Percentiles rank a stretch among this genome's conserved stretches.
These are phyloP conservation scores for Colletotrichum lindemuthianum DNA, from an alignment of 2,329 filamentous ascomycete genomes.

Conservation along the genomic window DNA sequence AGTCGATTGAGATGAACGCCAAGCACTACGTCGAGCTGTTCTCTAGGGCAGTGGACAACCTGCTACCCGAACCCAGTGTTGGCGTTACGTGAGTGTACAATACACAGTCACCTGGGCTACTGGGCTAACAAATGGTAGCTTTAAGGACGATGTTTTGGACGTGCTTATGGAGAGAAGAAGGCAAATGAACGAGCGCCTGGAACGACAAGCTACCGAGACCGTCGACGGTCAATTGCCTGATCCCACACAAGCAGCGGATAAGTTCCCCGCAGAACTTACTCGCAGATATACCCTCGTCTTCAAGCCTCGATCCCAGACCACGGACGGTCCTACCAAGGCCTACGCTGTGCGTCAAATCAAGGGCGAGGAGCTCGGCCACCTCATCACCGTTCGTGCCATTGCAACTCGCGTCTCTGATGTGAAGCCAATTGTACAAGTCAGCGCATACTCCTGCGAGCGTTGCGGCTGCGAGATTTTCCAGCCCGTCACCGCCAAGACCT, in stretches of 20 bases:
- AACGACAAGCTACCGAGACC: constrained; percentile 60
- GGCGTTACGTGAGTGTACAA: constrained; percentile 74
- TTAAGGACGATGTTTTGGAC: constrained; percentile 97
- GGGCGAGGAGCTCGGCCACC: constrained; percentile 89
- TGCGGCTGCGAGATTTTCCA: constrained; percentile 99
- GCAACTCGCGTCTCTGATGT: constrained; percentile 96
- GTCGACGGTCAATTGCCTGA: constrained; percentile 62
- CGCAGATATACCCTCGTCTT: constrained; percentile 96
- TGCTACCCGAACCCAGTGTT: constrained; percentile 80
- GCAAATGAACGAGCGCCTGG: constrained; percentile 82
- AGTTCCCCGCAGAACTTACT: constrained; percentile 92
- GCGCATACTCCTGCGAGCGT: constrained; percentile 96
- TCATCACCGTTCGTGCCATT: constrained; percentile 95
- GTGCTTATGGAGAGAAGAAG: constrained; percentile 94
- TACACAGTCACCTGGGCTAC: neutral
- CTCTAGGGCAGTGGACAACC: constrained; percentile 86
- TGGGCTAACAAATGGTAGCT: constrained; percentile 59
- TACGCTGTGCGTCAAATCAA: constrained; percentile 93
- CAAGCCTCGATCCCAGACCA: constrained; percentile 84
- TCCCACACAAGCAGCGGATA: constrained; percentile 72
- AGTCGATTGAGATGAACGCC: constrained; percentile 89
- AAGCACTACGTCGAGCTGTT: constrained; percentile 95
- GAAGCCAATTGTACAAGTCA: constrained; percentile 96
- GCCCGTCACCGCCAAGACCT: constrained; percentile 90
- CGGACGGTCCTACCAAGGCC: constrained; percentile 69